Conservation (phyloP, 805 yeast species). For the Barnettozyma salicaria region DNA sequence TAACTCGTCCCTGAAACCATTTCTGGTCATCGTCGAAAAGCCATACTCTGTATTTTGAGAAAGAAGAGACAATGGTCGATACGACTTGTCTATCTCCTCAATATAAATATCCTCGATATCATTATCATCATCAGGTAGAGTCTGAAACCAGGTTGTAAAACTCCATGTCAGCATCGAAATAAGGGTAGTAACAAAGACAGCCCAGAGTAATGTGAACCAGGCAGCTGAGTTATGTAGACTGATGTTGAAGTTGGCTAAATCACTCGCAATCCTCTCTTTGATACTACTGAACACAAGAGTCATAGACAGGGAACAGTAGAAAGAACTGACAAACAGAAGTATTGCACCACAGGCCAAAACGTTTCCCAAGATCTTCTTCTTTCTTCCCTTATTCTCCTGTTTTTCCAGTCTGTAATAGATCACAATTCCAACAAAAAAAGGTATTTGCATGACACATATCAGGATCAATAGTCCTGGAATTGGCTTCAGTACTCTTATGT, state of each 20-base stretch:
- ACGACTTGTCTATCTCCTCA: background rate
- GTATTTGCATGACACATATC: background rate
- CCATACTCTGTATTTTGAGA: background rate
- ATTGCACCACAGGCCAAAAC: constrained; percentile 33
- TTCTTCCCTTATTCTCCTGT: background rate
- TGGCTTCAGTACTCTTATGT: constrained; percentile 13
- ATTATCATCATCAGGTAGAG: constrained; percentile 28
- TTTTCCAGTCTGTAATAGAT: constrained; percentile 22
- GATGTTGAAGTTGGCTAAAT: constrained; percentile 43
- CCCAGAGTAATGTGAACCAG: constrained; percentile 40
- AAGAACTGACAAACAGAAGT: constrained; percentile 29
- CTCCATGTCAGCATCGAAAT: constrained; percentile 29
- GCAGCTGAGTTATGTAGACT: constrained; percentile 34
- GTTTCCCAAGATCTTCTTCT: constrained; percentile 28
- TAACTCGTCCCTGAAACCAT: background rate
- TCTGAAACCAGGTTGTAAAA: constrained; percentile 50
- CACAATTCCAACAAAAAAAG: background rate
- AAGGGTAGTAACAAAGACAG: constrained; percentile 23
- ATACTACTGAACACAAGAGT: constrained; percentile 25
- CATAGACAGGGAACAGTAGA: constrained; percentile 29
- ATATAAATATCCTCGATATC: background rate
- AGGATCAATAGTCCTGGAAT: background rate
- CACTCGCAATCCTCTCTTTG: constrained; percentile 14
- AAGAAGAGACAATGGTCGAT: background rate
- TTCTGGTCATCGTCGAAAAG: constrained; percentile 2